A percentile compares a stretch with the other conserved stretches of the same genome.
Conservation (phyloP, 495 filamentous ascomycete genomes). For the Penicillium longicatenatum region DNA sequence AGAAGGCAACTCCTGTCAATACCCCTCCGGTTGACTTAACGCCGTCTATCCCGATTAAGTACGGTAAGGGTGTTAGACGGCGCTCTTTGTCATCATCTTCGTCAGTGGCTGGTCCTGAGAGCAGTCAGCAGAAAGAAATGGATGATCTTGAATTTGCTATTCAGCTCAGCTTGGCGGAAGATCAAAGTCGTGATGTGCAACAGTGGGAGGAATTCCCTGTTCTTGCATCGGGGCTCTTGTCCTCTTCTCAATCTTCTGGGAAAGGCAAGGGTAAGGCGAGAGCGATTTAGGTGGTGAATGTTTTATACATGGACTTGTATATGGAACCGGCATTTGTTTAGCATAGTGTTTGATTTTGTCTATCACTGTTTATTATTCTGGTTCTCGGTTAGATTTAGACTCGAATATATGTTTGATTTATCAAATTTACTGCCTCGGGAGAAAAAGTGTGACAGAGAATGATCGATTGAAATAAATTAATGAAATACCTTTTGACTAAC, state of each 20-base stretch:
- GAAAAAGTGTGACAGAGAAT: no score
- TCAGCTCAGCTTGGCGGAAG: constrained; percentile 81
- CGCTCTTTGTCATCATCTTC: constrained; percentile 18
- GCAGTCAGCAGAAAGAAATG: constrained; percentile 54
- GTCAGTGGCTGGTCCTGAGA: constrained; percentile 29
- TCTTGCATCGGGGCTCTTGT: constrained; percentile 47
- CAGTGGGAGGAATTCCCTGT: constrained; percentile 60
- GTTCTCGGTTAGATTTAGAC: constrained; percentile 1
- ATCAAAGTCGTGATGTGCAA: constrained; percentile 51
- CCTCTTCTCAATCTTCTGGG: constrained; percentile 43
- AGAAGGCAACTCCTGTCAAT: constrained; percentile 12
- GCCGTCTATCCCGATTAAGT: constrained; percentile 55
- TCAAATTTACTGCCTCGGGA: no score
- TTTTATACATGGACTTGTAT: not conserved
- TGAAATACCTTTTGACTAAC: no score
- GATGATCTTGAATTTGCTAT: constrained; percentile 84
- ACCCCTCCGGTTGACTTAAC: constrained; percentile 26
- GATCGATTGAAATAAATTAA: no score
- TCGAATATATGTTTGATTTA: not conserved
- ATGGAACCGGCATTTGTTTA: not conserved
- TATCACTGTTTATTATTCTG: not conserved
- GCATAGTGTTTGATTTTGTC: not conserved
- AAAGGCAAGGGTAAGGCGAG: constrained; percentile 46
- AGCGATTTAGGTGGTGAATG: constrained; percentile 19
- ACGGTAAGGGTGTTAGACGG: constrained; percentile 39